Conservation (phyloP, 441 rosid species). For the Mallotus repandus region DNA sequence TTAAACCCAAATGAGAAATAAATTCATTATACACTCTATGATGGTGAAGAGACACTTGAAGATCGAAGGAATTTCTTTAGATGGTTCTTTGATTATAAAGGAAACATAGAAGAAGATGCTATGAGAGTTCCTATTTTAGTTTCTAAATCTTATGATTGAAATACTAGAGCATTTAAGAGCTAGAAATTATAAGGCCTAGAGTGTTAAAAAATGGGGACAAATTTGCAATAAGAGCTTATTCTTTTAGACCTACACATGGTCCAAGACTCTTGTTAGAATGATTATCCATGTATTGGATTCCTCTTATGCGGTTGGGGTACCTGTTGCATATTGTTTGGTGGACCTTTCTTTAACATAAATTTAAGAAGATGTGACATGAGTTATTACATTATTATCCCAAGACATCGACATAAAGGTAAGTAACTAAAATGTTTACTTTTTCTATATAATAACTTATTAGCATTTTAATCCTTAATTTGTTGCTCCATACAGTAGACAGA, state of each 20-base stretch:
- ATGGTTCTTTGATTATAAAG: too few relatives aligned
- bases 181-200: constrained; percentile 9
- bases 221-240: too few relatives aligned
- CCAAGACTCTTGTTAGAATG: constrained; percentile 5
- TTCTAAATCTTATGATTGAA: constrained; percentile 8
- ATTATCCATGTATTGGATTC: constrained; percentile 13
- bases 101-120: background rate
- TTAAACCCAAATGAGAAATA: too few relatives aligned
- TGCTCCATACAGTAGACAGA: background rate
- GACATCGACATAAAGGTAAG: background rate
- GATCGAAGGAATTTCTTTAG: too few relatives aligned
- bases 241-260: background rate
- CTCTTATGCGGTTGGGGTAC: too few relatives aligned
- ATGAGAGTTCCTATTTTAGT: background rate
- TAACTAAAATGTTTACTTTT: background rate
- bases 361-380: background rate
- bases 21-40: too few relatives aligned
- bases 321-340: background rate
- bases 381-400: constrained; percentile 7
- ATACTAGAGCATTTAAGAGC: background rate
- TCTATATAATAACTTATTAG: background rate
- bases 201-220: constrained; percentile 9
- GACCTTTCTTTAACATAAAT: background rate
- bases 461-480: too few relatives aligned
- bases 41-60: too few relatives aligned